Evolutionary conservation across 108 stramenopile genomes (phyloP), one percentile per base, ranked within the genome.

Genomic region (Cyclostephanos invisitatus): DNA sequence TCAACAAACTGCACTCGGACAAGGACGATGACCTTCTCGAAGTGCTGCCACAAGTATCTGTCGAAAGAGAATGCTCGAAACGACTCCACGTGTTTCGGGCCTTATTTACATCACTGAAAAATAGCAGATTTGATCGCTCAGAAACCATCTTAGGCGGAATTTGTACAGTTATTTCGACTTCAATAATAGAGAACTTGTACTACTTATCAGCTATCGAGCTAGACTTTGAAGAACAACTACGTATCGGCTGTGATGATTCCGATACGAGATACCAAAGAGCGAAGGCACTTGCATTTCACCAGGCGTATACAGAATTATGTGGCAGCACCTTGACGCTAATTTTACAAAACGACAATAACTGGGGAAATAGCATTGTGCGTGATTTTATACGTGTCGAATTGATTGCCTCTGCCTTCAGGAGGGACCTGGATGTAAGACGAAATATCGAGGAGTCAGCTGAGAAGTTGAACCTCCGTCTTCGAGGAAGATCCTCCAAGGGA

Each of bases 31-130:
- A 46, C 44, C 37, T 62, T 14, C 42, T 68, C 29, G 61, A 63
- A 32, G 25, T 55, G 61, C 2, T 63, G 5, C 53, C 71, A 58
- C n/a, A 48, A 21, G 46, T 59, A 35, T 69, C 78, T 8, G 67
- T 62, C 37, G 78, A 79, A 65, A 56, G 67, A 20, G 78, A 79
- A 50, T 79, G 78, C 25, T 60, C 50, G 38, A 79, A 72, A 37
- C 71, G 78, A 27, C 40, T 63, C 35, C 20, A 68, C 24, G 2
- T 79, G 22, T 32, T 79, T 40, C 60, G 36, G 15, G 27, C 50
- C 5, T 15, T 73, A 47, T 42, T 79, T 35, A 14, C 32, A 11
- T 56, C 70, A 12, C 25, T 68, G 24, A 53, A 35, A 55, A 59
- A 50, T 40, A 27, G 59, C 21, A 49, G 57, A 8, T 17, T n/a